A percentile compares a stretch with the other conserved stretches of the same genome.
Conservation (phyloP, 805 yeast species). For the Nakazawaea wickerhamii region DNA sequence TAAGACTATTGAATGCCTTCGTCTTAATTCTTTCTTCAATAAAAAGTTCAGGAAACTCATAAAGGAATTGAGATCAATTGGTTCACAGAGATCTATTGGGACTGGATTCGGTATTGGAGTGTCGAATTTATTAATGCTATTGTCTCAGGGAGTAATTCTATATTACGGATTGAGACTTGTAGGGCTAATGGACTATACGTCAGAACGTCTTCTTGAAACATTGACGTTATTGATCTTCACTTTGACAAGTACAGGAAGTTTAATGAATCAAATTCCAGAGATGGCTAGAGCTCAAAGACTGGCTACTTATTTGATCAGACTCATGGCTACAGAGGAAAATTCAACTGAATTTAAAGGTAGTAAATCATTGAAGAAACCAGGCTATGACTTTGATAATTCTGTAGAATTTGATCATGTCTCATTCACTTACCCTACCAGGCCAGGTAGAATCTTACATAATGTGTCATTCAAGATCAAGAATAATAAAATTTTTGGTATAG, state of each 20-base stretch:
- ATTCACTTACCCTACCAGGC: conserved; percentile 42
- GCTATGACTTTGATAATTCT: conserved; percentile 13
- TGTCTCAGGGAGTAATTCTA: conserved; percentile 67
- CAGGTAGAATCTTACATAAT: conserved; percentile 31
- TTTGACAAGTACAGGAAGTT: conserved; percentile 52
- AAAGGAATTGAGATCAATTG: conserved; percentile 29
- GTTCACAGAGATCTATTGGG: conserved; percentile 46
- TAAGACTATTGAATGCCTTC: conserved; percentile 56
- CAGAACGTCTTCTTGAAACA: conserved; percentile 59
- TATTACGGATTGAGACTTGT: conserved; percentile 79
- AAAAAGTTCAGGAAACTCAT: conserved; percentile 29
- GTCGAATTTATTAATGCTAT: conserved; percentile 45
- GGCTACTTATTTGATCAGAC: conserved; percentile 44
- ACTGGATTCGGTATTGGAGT: conserved; percentile 67
- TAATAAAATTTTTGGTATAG: conserved; percentile 56
- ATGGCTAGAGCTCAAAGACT: conserved; percentile 76
- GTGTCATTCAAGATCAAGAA: conserved; percentile 37
- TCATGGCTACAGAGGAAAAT: conserved; percentile 32
- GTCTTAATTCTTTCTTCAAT: conserved; percentile 44
- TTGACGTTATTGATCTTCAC: conserved; percentile 72
- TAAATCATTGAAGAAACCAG: conserved; percentile 21
- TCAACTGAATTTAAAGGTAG: conserved; percentile 33
- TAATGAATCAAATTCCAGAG: conserved; percentile 69
- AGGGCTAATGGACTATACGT: conserved; percentile 47
- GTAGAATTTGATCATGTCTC: conserved; percentile 39